A percentile compares a stretch with the other conserved stretches of the same genome.
Conservation (phyloP, 768 basidiomycete genomes). For the Melanogaster broomeanus region DNA sequence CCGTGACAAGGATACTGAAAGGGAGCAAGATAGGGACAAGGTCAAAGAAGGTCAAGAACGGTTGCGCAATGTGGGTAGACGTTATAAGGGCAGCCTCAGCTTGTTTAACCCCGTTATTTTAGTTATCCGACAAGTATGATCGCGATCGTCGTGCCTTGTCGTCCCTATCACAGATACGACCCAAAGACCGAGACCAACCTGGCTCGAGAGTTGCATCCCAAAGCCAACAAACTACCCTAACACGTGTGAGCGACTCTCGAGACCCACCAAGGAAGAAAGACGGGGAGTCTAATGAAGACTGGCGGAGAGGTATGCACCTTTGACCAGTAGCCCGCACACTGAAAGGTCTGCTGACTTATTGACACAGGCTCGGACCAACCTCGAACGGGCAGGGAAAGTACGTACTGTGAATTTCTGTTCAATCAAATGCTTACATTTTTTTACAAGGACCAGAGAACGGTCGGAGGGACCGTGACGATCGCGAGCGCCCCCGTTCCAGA, state of each 20-base stretch:
- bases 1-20: slow-evolving; percentile 47
- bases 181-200: slow-evolving; percentile 64
- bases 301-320: slow-evolving; percentile 70
- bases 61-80: slow-evolving; percentile 60
- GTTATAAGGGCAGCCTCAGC: background rate
- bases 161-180: slow-evolving; percentile 49
- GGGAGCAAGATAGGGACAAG: slow-evolving; percentile 55
- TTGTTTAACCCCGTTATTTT: slow-evolving; percentile 5
- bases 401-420: slow-evolving; percentile 19
- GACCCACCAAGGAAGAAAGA: slow-evolving; percentile 66
- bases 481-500: slow-evolving; percentile 66
- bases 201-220: slow-evolving; percentile 43
- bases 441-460: slow-evolving; percentile 50
- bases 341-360: slow-evolving; percentile 1
- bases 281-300: slow-evolving; percentile 79
- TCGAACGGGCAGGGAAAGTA: slow-evolving; percentile 62
- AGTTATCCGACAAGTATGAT: slow-evolving; percentile 90
- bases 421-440: slow-evolving; percentile 6
- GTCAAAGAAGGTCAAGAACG: slow-evolving; percentile 81
- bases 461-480: slow-evolving; percentile 60
- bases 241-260: slow-evolving; percentile 58
- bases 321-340: background rate
- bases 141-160: slow-evolving; percentile 69
- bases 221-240: slow-evolving; percentile 34
- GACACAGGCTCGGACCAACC: slow-evolving; percentile 47